phyloP scores from a whole-genome alignment of 805 yeast genomes.

The Metschnikowia noctiluminum region DNA sequence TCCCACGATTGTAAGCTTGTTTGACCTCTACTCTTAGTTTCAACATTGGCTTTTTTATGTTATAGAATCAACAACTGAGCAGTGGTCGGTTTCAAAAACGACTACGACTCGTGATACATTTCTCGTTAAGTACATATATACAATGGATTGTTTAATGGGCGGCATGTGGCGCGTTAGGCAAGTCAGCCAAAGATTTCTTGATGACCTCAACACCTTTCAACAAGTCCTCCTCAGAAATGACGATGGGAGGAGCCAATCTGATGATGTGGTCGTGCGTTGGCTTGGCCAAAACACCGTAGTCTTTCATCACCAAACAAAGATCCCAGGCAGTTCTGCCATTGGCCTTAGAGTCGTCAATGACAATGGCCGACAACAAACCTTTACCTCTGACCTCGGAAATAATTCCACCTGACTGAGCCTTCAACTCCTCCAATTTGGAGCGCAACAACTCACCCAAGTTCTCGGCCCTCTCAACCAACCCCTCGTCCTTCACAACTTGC shows the following conservation, averaged over 20 bases:
- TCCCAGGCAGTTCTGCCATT: conserved; percentile 96
- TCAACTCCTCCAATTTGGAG: conserved; percentile 51
- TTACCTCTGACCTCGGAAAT: conserved; percentile 71
- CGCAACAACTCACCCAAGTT: conserved; percentile 70
- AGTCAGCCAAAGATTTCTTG: conserved; percentile 49
- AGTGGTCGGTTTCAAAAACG: no score
- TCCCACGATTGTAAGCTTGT: no score
- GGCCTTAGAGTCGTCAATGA: conserved; percentile 78
- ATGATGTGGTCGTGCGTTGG: conserved; percentile 96
- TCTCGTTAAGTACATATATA: neutral
- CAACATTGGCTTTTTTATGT: no score
- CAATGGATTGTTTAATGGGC: conserved; percentile 29
- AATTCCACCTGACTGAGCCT: conserved; percentile 48
- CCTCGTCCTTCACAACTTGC: conserved; percentile 84
- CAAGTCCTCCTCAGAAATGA: conserved; percentile 83
- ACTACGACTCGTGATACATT: neutral
- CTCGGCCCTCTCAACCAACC: conserved; percentile 73
- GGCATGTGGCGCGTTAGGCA: conserved; percentile 52
- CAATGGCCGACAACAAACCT: conserved; percentile 88
- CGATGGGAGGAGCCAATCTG: conserved; percentile 94
- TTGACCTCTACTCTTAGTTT: no score
- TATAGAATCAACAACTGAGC: no score
- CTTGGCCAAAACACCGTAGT: conserved; percentile 86
- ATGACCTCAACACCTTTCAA: conserved; percentile 77
- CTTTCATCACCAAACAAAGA: conserved; percentile 83